Base-by-base conservation (phyloP, 2,329 filamentous ascomycete genomes). In the Podosphaera xanthii region DNA sequence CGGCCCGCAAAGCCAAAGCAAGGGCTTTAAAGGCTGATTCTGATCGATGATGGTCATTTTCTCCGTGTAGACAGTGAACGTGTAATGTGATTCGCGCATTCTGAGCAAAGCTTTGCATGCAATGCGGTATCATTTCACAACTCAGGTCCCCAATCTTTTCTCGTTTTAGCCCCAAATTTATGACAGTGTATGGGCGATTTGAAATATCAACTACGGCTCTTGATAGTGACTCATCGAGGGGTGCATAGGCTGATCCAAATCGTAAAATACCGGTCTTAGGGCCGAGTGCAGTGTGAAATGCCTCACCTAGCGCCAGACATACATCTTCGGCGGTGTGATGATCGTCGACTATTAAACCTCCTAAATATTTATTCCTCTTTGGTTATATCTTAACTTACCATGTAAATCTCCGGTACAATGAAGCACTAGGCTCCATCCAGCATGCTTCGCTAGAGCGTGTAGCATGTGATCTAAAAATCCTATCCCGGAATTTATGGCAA, bases 401-500 rank as follows among this genome's bases (percentile, higher is more conserved):
- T 94, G 86, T 58, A 97, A 74, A 73, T 98, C 92, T 59, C 92
- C 92, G 70, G 84, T 80, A 72, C 88, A 94, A 63, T 81, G 77
- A 60, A 98, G 75, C 38, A 82, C 82, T 66, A 98, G 73, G 74
- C 86, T 92, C 92, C 91, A 97, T 63, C 92, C 91, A 4, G 86
- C 83, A 73, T 98, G 92, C 74, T 98, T 97, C 57, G 92, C 87
- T 59, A 97, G 78, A 4, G 92, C 92, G 72, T 98, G 92, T 57
- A 97, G 79, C 91, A 98, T 97, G 76, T 98, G 92, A 74, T 98
- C 92, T 60, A 98, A 77, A 73, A 98, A 98, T 61, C 92, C 92
- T 71, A 98, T 94, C 64, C 92, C 92, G 0, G 91, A 95, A 76
- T 87, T 83, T 64, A 97, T 78, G 69, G 81, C 81, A 70, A 97